Base-by-base conservation (phyloP, 805 yeast genomes). In the Suhomyces xylopsoci region DNA sequence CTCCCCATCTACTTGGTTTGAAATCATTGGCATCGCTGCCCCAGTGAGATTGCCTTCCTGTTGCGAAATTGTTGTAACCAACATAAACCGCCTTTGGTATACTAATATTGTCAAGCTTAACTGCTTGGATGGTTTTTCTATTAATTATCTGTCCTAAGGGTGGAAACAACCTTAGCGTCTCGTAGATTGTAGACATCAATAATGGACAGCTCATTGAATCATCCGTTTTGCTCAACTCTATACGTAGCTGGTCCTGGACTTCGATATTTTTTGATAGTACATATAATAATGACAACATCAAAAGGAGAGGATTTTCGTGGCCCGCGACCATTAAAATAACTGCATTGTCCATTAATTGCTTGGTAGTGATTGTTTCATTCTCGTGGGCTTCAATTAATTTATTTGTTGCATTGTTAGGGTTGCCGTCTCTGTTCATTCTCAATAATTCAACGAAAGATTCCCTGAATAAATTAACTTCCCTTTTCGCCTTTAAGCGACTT, bases 231-330 rank as follows among this genome's bases (percentile, higher is more conserved):
- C 3, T 17, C 15, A 61, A 22, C 45, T 63, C 61, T 3, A 51
- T 12, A 41, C 80, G 59, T 5, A 77, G 52, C 8, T 55, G 53
- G 1, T 48, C 30, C 54, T 80, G 83, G 7, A 70, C 51, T 0
- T 56, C 47, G 1, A 64, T 65, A 56, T 75, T 49, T 53, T 81
- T 82, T 1, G 79, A 81, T 25, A 82, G 57, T 12, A 79, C 55
- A 52, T 75, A 82, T 1, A 82, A 56, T 5, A 78, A 58, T 0
- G 84, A 78, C 0, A 79, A 72, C 54, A 82, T 58, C 9, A 82
- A 63, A 22, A 83, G 60, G 54, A 81, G 82, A 0, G 87, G 87
- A 55, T 83, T 83, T 57, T 83, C 87, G 62, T 83, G 87, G 0
- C 87, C 87, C 0, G 87, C 87, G 45, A 83, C 79, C 59, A 82